A percentile compares a stretch with the other conserved stretches of the same genome.
Conservation (phyloP, 2,329 filamentous ascomycete species). For the Colletotrichum paranaense region DNA sequence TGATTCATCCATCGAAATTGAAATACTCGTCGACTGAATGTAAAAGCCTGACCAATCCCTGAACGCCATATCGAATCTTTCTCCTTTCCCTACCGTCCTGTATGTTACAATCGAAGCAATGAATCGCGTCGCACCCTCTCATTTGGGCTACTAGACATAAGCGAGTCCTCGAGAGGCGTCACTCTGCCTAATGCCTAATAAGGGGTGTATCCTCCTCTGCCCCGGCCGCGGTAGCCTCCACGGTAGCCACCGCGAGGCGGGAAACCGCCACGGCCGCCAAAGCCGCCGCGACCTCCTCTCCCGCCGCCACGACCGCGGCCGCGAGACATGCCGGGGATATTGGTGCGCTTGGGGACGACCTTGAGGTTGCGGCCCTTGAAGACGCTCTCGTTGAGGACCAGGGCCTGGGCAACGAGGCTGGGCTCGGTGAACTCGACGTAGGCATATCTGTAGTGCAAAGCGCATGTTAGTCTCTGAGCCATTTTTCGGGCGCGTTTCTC, state of each 20-base stretch:
- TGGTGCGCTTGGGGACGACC: slow-evolving; percentile 94
- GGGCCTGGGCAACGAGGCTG: slow-evolving; percentile 88
- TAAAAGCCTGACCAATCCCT: slow-evolving; percentile 27
- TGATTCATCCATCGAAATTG: background rate
- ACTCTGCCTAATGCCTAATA: slow-evolving; percentile 59
- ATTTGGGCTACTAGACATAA: background rate
- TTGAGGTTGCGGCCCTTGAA: slow-evolving; percentile 97
- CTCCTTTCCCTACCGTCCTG: slow-evolving; percentile 25
- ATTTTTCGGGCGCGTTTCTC: background rate
- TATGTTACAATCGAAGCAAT: slow-evolving; percentile 34
- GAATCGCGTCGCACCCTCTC: slow-evolving; percentile 8
- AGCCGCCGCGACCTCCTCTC: slow-evolving; percentile 62
- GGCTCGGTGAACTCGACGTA: slow-evolving; percentile 99
- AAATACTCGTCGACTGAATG: slow-evolving; percentile 18
- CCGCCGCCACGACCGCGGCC: slow-evolving; percentile 73
- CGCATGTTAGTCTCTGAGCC: background rate
- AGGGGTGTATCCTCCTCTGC: slow-evolving; percentile 72
- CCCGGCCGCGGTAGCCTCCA: slow-evolving; percentile 74
- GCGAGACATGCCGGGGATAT: slow-evolving; percentile 92
- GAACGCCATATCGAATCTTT: slow-evolving; percentile 31
- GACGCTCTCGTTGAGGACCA: slow-evolving; percentile 95
- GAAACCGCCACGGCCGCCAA: slow-evolving; percentile 65
- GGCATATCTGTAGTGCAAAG: slow-evolving; percentile 76
- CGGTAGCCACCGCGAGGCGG: slow-evolving; percentile 70
- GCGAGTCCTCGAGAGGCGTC: background rate